Evolutionary conservation across 1,139 yeast species (phyloP), one percentile per base, ranked within the genome.

Genomic region (Hemisphaericaspora subhashii): DNA sequence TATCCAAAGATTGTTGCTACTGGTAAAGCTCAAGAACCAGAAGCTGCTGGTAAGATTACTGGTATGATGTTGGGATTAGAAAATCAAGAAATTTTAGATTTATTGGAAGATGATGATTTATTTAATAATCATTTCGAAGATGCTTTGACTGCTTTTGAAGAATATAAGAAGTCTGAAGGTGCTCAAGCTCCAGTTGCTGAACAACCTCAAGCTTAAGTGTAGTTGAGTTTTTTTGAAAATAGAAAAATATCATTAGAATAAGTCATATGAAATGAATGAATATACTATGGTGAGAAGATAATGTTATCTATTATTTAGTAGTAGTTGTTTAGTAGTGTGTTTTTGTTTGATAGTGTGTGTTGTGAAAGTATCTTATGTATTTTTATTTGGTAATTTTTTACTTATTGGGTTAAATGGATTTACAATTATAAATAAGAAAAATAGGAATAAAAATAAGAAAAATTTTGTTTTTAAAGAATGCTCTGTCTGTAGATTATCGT

Each of bases 1-100:
- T 94, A 90, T 79, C 94, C 95, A 64, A 88, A 84, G 81, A 86
- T 94, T 61, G 83, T 85, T 53, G 82, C 90, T 55, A 86, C 92
- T 62, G 95, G 95, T 62, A 83, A 86, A 66, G 83, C 82, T 49
- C 78, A 77, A 57, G 95, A 87, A 62, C 87, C 87, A 48, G 96
- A 88, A 70, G 90, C 96, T 62, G 97, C 98, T 54, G 96, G 97
- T 73, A 92, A 90, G 79, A 89, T 92, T 65, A 92, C 99, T 54
- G 98, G 98, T 75, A 92, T 92, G 98, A 83, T 92, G 77, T 81
- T 92, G 64, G 97, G 90, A 65, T 83, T 92, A 81, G 95, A 89
- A 62, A 87, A 86, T 71, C 81, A 82, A 61, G 97, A 92, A 73
- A 86, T 94, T 58, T 73, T 90, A 62, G 85, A 86, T 50, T 78